Percentiles rank a stretch among this genome's conserved stretches.
These are phyloP conservation scores for Penicillium sp. DNA, from an alignment of 2,329 filamentous ascomycete genomes.

Conservation along the genomic window DNA sequence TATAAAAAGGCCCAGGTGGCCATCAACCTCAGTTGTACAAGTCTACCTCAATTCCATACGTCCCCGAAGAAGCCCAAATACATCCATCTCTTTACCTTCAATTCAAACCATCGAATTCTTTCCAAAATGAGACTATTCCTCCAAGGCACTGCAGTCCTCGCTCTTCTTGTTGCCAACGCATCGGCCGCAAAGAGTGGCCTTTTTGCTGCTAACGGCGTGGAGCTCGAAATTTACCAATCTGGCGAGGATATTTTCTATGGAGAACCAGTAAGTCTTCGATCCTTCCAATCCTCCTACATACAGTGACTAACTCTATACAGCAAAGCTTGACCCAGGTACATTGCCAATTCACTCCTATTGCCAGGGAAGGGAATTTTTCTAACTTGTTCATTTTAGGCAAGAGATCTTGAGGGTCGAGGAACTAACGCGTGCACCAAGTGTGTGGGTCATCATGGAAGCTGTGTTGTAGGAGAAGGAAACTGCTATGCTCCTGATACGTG, in stretches of 20 bases:
- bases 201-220: not conserved
- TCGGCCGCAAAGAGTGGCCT: not conserved
- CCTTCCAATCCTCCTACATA: not conserved
- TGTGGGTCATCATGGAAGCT: constrained; percentile 8
- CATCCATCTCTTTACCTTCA: not conserved
- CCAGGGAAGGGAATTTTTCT: not conserved
- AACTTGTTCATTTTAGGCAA: not conserved
- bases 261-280: not conserved
- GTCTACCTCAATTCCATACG: not conserved
- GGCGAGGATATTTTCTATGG: not conserved
- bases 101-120: too few relatives aligned
- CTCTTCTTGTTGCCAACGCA: not conserved
- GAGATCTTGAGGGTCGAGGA: not conserved
- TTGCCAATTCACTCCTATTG: accelerated
- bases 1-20: not conserved
- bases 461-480: constrained; percentile 2
- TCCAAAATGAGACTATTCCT: not conserved
- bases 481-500: constrained; percentile 5
- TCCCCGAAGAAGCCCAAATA: not conserved
- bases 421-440: constrained; percentile 3
- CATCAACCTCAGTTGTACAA: not conserved
- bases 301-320: not conserved
- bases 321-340: not conserved
- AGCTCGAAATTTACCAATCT: not conserved
- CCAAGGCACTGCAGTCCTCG: not conserved